Evolutionary conservation across 768 basidiomycete genomes (phyloP).

Genomic region (Phylloporus arenicola): DNA sequence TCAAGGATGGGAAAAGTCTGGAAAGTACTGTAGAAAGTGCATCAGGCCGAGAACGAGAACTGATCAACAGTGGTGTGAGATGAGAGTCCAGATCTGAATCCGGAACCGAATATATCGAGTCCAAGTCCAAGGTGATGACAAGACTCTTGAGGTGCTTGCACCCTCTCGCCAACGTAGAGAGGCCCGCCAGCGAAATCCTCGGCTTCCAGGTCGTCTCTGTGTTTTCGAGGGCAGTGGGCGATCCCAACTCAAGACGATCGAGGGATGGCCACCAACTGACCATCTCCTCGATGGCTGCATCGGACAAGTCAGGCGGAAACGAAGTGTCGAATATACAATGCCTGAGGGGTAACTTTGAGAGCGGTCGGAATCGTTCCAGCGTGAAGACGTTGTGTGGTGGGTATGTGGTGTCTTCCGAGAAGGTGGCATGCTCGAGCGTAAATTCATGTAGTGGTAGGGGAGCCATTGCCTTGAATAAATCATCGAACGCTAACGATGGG

Average conservation of each 20-base stretch:
- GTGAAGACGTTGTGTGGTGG: conserved; percentile 11
- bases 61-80: conserved; percentile 34
- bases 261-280: conserved; percentile 43
- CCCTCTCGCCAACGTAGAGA: conserved; percentile 12
- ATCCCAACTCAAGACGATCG: conserved; percentile 38
- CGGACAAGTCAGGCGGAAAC: conserved; percentile 34
- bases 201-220: conserved; percentile 16
- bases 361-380: conserved; percentile 30
- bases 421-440: conserved; percentile 36
- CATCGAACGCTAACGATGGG: conserved; percentile 30
- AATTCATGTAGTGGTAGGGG: conserved; percentile 33
- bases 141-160: conserved; percentile 17
- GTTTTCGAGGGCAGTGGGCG: conserved; percentile 23
- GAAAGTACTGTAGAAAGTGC: conserved; percentile 30
- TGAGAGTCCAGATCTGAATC: neutral
- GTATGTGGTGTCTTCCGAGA: conserved; percentile 23
- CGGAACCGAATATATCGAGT: neutral
- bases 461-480: conserved; percentile 30
- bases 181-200: conserved; percentile 12
- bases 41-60: conserved; percentile 28
- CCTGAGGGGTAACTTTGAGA: conserved; percentile 34
- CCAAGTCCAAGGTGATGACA: conserved; percentile 15
- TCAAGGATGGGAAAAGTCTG: conserved; percentile 37
- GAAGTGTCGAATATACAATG: conserved; percentile 38
- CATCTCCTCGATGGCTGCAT: conserved; percentile 36